Evolutionary conservation across 371 early-diverging fungal species (phyloP).

Genomic region (Rhizopus stolonifer): DNA sequence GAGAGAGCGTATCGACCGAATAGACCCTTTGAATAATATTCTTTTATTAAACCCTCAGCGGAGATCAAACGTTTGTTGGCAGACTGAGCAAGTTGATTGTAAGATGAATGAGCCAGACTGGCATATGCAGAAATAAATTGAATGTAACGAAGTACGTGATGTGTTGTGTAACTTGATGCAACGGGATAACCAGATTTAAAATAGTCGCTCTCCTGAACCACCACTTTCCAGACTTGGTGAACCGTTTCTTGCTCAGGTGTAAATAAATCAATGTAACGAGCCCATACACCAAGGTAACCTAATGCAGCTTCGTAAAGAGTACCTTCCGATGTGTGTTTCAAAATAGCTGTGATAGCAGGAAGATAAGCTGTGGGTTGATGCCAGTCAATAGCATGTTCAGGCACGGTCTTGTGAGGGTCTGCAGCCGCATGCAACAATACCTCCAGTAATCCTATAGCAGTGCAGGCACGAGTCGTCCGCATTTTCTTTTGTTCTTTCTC

Average conservation of each 20-base stretch:
- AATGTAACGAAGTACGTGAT: conserved; percentile 22
- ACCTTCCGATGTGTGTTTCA: conserved; percentile 14
- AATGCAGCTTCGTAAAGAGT: conserved; percentile 33
- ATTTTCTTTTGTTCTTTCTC: not conserved
- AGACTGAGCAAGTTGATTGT: not conserved
- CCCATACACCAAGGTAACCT: conserved; percentile 55
- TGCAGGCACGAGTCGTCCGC: conserved; percentile 17
- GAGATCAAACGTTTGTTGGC: conserved; percentile 2
- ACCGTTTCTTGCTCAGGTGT: conserved; percentile 21
- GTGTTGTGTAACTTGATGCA: conserved; percentile 18
- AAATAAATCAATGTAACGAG: conserved; percentile 39
- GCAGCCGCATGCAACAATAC: conserved; percentile 49
- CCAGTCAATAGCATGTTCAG: conserved; percentile 61
- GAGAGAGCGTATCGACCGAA: conserved; percentile 32
- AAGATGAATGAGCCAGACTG: conserved; percentile 1
- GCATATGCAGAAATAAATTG: conserved; percentile 27
- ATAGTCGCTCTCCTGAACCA: conserved; percentile 8
- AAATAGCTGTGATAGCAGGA: conserved; percentile 29
- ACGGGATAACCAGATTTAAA: conserved; percentile 17
- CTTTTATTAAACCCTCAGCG: conserved; percentile 7
- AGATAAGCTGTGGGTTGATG: conserved; percentile 53
- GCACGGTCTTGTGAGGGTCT: conserved; percentile 55
- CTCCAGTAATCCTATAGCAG: conserved; percentile 30
- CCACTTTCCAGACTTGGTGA: conserved; percentile 23
- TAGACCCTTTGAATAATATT: conserved; percentile 16